phyloP scores from a whole-genome alignment of 305 asterid genomes.

The Solanum hybrid region DNA sequence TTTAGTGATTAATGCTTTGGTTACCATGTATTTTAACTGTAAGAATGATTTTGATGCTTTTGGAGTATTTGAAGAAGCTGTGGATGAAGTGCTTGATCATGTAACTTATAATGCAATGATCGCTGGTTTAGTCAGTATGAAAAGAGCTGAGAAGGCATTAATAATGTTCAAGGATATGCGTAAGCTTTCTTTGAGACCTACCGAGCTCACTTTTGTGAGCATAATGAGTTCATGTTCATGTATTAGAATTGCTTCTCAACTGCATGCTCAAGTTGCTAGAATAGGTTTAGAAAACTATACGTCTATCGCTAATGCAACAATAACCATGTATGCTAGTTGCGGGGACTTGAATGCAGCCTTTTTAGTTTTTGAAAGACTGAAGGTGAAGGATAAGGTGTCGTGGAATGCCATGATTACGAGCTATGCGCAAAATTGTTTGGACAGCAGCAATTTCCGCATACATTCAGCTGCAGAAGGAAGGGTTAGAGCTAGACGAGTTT shows the following conservation, averaged over 20 bases:
- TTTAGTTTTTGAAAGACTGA: constrained; percentile 32
- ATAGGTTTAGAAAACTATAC: constrained; percentile 40
- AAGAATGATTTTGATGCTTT: constrained; percentile 34
- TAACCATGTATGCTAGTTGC: constrained; percentile 63
- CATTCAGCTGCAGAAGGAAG: constrained; percentile 47
- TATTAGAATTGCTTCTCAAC: constrained; percentile 32
- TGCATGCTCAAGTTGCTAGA: constrained; percentile 49
- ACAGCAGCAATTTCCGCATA: constrained; percentile 35
- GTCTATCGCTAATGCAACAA: constrained; percentile 57
- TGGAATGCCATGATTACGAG: constrained; percentile 75
- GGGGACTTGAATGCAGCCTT: constrained; percentile 33
- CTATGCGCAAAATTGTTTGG: constrained; percentile 36
- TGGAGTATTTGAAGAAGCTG: constrained; percentile 45
- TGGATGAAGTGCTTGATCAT: constrained; percentile 28
- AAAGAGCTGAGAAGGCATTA: constrained; percentile 44
- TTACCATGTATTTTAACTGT: constrained; percentile 64
- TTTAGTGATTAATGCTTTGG: constrained; percentile 60
- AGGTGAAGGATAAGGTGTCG: constrained; percentile 44
- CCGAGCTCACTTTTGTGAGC: constrained; percentile 56
- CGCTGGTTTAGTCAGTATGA: constrained; percentile 49
- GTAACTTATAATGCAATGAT: constrained; percentile 62
- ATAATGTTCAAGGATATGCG: constrained; percentile 48
- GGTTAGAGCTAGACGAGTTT: constrained; percentile 55
- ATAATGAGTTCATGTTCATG: constrained; percentile 49
- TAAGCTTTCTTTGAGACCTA: constrained; percentile 40